Evolutionary conservation across 331 rosid genomes (phyloP).

Genomic region (Malus hybrid): DNA sequence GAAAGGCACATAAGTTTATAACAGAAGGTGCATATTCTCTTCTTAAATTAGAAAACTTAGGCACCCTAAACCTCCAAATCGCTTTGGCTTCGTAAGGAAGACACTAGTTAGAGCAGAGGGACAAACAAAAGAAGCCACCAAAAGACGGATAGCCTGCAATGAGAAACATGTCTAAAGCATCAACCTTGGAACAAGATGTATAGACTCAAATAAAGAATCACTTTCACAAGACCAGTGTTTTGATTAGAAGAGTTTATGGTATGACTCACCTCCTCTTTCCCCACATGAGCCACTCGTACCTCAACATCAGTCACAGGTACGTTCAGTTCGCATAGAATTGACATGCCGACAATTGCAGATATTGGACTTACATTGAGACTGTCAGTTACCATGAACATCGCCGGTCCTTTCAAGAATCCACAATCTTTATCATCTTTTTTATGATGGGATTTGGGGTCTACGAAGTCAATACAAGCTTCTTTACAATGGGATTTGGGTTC

Average conservation of each 20-base stretch:
- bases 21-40: too few relatives aligned
- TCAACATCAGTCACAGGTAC: constrained; percentile 8
- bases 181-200: too few relatives aligned
- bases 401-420: background rate
- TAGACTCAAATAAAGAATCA: background rate
- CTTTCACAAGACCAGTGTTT: background rate
- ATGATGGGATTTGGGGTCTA: background rate
- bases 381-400: background rate
- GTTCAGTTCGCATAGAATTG: background rate
- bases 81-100: background rate
- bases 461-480: too few relatives aligned
- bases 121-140: constrained; percentile 3
- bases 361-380: background rate
- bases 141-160: constrained; percentile 10
- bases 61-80: background rate
- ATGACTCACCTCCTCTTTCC: background rate
- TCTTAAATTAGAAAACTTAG: too few relatives aligned
- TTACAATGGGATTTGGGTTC: too few relatives aligned
- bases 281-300: background rate
- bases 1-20: too few relatives aligned
- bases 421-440: background rate
- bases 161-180: background rate
- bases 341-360: background rate
- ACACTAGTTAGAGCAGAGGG: constrained; percentile 8
- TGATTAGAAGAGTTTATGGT: background rate